phyloP scores from a whole-genome alignment of 257 asterid genomes.

The Cordia subcordata region DNA sequence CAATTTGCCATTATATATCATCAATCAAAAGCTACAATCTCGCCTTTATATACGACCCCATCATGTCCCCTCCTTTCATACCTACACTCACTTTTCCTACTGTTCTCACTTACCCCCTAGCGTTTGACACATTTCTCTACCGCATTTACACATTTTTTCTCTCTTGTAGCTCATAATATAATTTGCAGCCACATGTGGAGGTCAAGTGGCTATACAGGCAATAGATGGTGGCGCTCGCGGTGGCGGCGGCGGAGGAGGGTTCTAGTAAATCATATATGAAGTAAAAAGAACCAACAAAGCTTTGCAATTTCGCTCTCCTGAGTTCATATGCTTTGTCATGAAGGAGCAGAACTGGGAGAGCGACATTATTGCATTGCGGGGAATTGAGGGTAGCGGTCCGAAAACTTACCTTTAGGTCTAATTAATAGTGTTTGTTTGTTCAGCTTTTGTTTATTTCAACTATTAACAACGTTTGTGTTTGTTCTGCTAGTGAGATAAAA shows the following conservation, averaged over 20 bases:
- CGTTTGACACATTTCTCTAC: background rate
- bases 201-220: background rate
- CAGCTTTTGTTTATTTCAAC: constrained; percentile 1
- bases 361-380: constrained; percentile 46
- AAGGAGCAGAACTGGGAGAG: constrained; percentile 30
- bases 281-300: constrained; percentile 17
- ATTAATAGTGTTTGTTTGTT: constrained; percentile 6
- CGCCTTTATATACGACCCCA: constrained; percentile 50
- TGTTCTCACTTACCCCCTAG: too few species aligned
- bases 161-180: constrained; percentile 6
- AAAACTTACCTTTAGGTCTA: constrained; percentile 22
- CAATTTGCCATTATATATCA: constrained; percentile 7
- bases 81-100: constrained; percentile 17
- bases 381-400: constrained; percentile 67
- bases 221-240: constrained; percentile 8
- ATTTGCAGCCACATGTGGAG: constrained; percentile 7
- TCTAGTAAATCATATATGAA: background rate
- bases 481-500: too few species aligned
- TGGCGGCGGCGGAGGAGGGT: constrained; percentile 16
- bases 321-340: constrained; percentile 19
- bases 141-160: background rate
- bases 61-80: constrained; percentile 20
- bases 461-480: constrained; percentile 1
- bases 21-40: constrained; percentile 27
- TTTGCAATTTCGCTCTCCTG: constrained; percentile 45